Evolutionary conservation across 2,329 filamentous ascomycete genomes (phyloP), one percentile per base, ranked within the genome.

Genomic region (Arthrobotrys conoides): DNA sequence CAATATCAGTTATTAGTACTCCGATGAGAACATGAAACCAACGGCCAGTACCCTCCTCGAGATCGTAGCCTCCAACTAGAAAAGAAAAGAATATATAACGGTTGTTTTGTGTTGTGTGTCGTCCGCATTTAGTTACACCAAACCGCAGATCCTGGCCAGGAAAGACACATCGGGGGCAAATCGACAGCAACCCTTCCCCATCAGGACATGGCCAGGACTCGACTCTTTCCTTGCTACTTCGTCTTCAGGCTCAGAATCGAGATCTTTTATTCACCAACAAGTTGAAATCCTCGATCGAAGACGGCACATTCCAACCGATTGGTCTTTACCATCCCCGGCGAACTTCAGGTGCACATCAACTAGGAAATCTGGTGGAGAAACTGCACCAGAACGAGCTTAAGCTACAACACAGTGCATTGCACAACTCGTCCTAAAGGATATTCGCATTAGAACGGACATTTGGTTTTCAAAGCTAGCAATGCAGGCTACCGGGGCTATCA

Each of bases 281-380:
- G 33, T 36, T n/a, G 67, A 6, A 41, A 66, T 67, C 61, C 61
- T 69, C 53, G 55, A 78, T 78, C 49, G 64, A 78, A 69, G 75
- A 65, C 68, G 64, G 68, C 67, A 48, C 75, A 78, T 78, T 78
- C 75, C 55, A 41, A 10, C 24, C 22, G 38, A 49, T 36, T 57
- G 36, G 33, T 48, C 75, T 44, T 72, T 72, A 65, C 75, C 75
- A 78, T 78, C 48, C 71, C 75, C 75, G 75, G 75, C 68, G 59
- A 51, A 30, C 55, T 20, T 71, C 49, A 66, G 66, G 59, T 63
- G 36, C 22, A 24, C 33, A 49, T 70, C 48, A 65, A 46, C 9
- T 4, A 27, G 55, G 71, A 48, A 55, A 76, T 44, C 24, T 57
- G 1, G 20, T 5, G 20, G 64, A 70, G 71, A 76, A 66, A 57